Evolutionary conservation across 108 stramenopile species (phyloP).

Genomic region (Skeletonema costatum): DNA sequence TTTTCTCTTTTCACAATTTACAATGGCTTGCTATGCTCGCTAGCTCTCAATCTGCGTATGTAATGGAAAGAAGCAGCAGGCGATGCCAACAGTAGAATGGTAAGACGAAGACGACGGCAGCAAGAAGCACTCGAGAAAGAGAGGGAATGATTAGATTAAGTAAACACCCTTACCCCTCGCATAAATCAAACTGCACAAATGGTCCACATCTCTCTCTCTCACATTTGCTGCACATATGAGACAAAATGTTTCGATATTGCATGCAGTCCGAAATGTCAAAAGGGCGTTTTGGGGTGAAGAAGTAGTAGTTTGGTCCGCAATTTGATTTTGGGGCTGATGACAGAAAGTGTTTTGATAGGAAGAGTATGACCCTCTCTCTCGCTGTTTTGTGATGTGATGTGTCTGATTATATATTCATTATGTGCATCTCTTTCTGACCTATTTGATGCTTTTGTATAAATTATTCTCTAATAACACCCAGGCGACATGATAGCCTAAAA

Average conservation of each 20-base stretch:
- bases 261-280: background rate
- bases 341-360: conserved; percentile 53
- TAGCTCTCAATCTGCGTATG: too few species aligned
- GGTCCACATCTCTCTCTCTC: background rate
- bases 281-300: background rate
- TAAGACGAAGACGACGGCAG: too few species aligned
- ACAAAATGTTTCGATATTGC: background rate
- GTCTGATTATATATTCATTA: background rate
- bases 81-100: too few species aligned
- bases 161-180: background rate
- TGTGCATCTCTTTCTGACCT: background rate
- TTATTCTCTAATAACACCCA: background rate
- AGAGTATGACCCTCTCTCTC: conserved; percentile 48
- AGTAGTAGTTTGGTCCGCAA: background rate
- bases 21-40: too few species aligned
- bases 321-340: conserved; percentile 48
- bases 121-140: background rate
- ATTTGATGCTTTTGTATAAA: background rate
- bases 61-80: too few species aligned
- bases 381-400: background rate
- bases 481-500: background rate
- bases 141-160: background rate
- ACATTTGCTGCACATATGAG: background rate
- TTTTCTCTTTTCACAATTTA: too few species aligned
- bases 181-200: background rate